Base-by-base conservation (phyloP, 2,329 filamentous ascomycete genomes). In the Fusarium torreyae region DNA sequence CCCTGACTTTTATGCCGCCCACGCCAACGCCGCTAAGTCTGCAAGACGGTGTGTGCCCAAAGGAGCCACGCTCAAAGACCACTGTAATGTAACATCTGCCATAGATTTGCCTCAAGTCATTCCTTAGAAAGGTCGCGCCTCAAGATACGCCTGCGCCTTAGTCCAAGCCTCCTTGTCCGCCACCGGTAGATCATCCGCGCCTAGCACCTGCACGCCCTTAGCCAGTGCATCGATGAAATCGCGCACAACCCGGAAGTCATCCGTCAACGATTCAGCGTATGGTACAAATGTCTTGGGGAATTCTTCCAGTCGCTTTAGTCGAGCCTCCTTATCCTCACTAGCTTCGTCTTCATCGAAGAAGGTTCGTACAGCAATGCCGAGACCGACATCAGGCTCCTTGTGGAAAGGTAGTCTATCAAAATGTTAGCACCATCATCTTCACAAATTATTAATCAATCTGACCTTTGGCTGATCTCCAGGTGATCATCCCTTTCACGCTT, bases 351-450 rank as follows among this genome's bases (percentile, higher is more conserved):
- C 92, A 70, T 94, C 91, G 22, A 94, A 86, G 76, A 93, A 93
- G 10, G 91, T 93, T 79, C 94, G 93, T 40, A 94, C 89, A 1
- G 92, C 92, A 65, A 96, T 92, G 28, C 91, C 92, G 34, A 96
- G 85, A 14, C 89, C 91, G 48, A 93, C 91, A 74, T 94, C 91
- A 13, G 91, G 89, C 68, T 93, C 89, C 18, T 85, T 82, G 20
- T 88, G 81, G 77, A 94, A 92, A 10, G 92, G 92, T 6, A 94
- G 81, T 55, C 87, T 89, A 57, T 36, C 5, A 6, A 48, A 33
- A 54, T 67, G 70, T 78, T 61, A 69, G 58, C 26, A 15, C 6
- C 52, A 31, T 34, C 10, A 7, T 22, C 38, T 50, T 62, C 33
- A 20, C 8, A 26, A 20, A 15, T 17, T 22, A 24, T 2, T 13